These are phyloP conservation scores for Chaetomiaceae sp. DNA, from an alignment of 2,329 filamentous ascomycete genomes.

Conservation along the genomic window DNA sequence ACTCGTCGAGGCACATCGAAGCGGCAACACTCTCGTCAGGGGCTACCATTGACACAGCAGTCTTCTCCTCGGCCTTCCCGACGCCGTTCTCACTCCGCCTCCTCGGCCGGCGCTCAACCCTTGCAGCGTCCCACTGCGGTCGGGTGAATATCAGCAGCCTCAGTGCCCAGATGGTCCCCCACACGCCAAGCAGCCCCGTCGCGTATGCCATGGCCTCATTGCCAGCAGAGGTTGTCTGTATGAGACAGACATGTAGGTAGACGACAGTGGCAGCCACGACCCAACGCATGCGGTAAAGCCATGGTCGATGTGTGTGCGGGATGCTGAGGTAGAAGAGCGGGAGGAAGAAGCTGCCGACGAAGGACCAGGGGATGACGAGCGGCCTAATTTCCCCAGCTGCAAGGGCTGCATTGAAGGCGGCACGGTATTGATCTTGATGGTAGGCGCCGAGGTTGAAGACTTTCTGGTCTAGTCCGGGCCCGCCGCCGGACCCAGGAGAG, in stretches of 20 bases:
- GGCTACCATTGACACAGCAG: background rate
- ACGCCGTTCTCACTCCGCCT: background rate
- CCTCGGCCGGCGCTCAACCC: conserved; percentile 39
- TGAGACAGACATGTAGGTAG: conserved; percentile 41
- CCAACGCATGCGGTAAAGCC: conserved; percentile 48
- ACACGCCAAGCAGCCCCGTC: conserved; percentile 45
- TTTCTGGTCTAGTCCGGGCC: background rate
- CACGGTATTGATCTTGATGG: conserved; percentile 32
- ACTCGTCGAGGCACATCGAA: conserved; percentile 36
- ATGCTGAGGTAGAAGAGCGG: conserved; percentile 52
- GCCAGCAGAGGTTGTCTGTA: conserved; percentile 42
- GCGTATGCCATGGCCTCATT: conserved; percentile 49
- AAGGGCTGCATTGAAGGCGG: conserved; percentile 34
- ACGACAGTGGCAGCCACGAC: conserved; percentile 42
- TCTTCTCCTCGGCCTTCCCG: background rate
- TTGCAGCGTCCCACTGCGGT: conserved; percentile 53
- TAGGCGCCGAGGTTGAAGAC: conserved; percentile 19
- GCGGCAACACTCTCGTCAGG: conserved; percentile 27
- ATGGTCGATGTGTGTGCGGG: conserved; percentile 46
- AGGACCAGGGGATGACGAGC: conserved; percentile 48
- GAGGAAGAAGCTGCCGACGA: conserved; percentile 45
- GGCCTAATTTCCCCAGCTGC: conserved; percentile 30
- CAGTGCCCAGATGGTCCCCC: conserved; percentile 46
- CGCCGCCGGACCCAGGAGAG: background rate
- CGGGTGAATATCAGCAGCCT: conserved; percentile 49